Conservation (phyloP, 352 stramenopile species). For the Pythium myriotylum region DNA sequence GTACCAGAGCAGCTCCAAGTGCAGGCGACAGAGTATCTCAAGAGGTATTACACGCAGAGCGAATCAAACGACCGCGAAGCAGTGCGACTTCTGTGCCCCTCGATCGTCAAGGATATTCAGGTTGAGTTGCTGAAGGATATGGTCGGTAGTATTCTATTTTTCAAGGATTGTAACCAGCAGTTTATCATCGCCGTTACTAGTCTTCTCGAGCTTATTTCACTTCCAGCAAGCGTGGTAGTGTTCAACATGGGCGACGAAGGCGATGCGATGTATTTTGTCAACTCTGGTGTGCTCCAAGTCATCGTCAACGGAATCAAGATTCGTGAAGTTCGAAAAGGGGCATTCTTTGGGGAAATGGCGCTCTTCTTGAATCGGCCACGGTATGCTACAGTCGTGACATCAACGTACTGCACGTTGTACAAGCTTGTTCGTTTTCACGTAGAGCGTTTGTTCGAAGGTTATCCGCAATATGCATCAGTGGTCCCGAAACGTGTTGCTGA, state of each 20-base stretch:
- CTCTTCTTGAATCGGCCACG: constrained; percentile 58
- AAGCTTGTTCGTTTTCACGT: constrained; percentile 58
- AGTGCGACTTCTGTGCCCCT: constrained; percentile 59
- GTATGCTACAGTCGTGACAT: constrained; percentile 54
- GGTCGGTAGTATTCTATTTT: constrained; percentile 60
- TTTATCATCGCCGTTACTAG: constrained; percentile 70
- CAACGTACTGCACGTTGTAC: constrained; percentile 68
- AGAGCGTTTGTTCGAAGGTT: constrained; percentile 57
- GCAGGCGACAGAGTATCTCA: constrained; percentile 59
- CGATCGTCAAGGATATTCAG: constrained; percentile 67
- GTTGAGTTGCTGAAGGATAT: constrained; percentile 63
- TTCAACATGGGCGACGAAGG: constrained; percentile 53
- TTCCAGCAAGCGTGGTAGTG: constrained; percentile 52
- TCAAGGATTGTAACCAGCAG: constrained; percentile 58
- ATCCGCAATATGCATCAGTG: constrained; percentile 42
- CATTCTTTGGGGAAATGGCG: constrained; percentile 69
- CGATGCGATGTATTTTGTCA: constrained; percentile 74
- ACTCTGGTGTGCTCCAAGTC: constrained; percentile 66
- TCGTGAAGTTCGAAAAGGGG: constrained; percentile 55
- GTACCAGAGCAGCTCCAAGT: constrained; percentile 53
- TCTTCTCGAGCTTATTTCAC: constrained; percentile 61
- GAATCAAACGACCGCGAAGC: constrained; percentile 71
- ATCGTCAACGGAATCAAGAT: constrained; percentile 61
- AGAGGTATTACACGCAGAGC: constrained; percentile 59
- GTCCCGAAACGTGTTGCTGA: constrained; percentile 51